These are phyloP conservation scores for Colletotrichum siamense DNA, from an alignment of 2,329 filamentous ascomycete genomes.

Conservation along the genomic window DNA sequence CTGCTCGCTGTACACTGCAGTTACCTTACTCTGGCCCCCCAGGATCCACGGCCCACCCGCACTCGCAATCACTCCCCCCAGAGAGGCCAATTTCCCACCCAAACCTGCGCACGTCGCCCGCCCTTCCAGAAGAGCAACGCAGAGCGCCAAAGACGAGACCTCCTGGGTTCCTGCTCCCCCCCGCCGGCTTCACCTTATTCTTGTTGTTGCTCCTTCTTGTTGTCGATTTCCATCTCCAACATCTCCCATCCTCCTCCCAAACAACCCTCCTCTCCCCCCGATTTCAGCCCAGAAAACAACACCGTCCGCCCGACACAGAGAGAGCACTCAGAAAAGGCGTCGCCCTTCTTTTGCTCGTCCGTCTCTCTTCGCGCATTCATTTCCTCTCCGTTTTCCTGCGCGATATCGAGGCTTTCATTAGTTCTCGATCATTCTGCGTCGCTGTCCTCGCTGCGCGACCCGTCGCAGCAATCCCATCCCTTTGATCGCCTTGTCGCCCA, in stretches of 20 bases:
- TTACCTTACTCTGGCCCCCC: neutral
- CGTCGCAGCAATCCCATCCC: conserved; percentile 12
- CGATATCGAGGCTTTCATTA: conserved; percentile 52
- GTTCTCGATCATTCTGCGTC: conserved; percentile 44
- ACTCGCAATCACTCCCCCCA: conserved; percentile 17
- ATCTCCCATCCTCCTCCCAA: conserved; percentile 23
- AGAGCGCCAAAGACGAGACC: neutral
- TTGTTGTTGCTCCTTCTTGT: conserved; percentile 4
- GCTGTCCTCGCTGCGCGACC: conserved; percentile 23
- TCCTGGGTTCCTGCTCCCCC: neutral
- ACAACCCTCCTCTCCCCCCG: conserved; percentile 21
- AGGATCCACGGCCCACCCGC: conserved; percentile 14
- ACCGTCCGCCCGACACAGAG: conserved; percentile 27
- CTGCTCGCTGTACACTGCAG: neutral
- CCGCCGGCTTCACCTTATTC: conserved; percentile 11
- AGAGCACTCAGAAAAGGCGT: conserved; percentile 19
- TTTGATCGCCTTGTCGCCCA: conserved; percentile 16
- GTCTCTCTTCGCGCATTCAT: conserved; percentile 26
- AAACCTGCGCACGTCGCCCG: conserved; percentile 16
- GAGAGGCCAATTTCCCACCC: conserved; percentile 22
- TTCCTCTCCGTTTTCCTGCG: conserved; percentile 25
- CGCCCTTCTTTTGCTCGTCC: conserved; percentile 18
- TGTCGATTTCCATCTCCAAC: conserved; percentile 16
- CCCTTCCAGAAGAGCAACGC: conserved; percentile 7
- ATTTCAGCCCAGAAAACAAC: conserved; percentile 17